Base-by-base conservation (phyloP, 2,329 filamentous ascomycete genomes). In the Hymenoscyphus albidus region DNA sequence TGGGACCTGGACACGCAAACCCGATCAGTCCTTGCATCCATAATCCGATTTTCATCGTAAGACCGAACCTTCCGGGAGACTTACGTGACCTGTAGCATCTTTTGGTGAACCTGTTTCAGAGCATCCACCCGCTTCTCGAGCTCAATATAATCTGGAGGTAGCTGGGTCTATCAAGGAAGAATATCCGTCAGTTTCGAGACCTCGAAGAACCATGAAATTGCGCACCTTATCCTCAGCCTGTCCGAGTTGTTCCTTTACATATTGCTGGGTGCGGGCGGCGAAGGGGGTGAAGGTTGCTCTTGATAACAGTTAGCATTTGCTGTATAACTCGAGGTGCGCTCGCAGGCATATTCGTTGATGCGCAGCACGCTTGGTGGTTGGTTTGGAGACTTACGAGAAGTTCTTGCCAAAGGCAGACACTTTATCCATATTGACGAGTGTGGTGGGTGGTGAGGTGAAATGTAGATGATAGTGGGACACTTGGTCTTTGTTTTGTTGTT, bases 81-180 rank as follows among this genome's bases (percentile, higher is more conserved):
- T 80, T 82, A 96, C 91, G 95, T 99, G 76, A 98, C 95, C 72
- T 92, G 88, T 69, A 99, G 88, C 83, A 99, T 91, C 83, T 96
- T 97, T 81, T 96, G 92, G 80, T 99, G 95, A 66, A 96, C 95
- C 76, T 91, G 88, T 84, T 97, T 98, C 76, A 99, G 83, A 65
- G 95, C 95, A 86, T 99, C 95, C 74, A 98, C 93, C 71, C 94
- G 89, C 86, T 97, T 97, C 86, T 99, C 95, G 68, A 99, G 90
- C 79, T 98, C 93, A 77, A 97, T 91, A 80, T 99, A 99, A 80
- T 98, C 95, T 72, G 93, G 89, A 57, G 95, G 95, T 55, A 99
- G 91, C 81, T 98, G 90, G 69, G 95, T 99, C 92, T 96, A 65
- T n/a, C 32, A 40, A 67, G 22, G 58, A 35, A 57, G 31, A 54